Evolutionary conservation across 2,329 filamentous ascomycete genomes (phyloP), one percentile per base, ranked within the genome.

Genomic region (Grosmannia serpens): DNA sequence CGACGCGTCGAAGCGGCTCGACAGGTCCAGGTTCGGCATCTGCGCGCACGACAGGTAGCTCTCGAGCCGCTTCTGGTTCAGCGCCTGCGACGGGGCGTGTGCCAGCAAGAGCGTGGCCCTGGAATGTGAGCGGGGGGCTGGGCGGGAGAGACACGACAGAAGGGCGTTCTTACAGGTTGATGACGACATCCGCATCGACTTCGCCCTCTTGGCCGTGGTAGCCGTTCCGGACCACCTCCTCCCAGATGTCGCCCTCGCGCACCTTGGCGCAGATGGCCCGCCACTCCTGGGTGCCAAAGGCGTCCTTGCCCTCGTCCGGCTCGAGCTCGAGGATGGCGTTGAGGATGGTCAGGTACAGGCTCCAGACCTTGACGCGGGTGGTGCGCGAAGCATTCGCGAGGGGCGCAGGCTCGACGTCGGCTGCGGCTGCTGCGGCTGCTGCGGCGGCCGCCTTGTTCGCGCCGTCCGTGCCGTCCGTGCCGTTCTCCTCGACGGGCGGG

Each of bases 331-430:
- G 78, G 63, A 96, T 87, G 46, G 90, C 88, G 74, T 96, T 96
- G 62, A 97, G 78, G 55, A 96, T 87, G 22, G 91, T 96, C 64
- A 97, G 81, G 70, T 97, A 99, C 67, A 99, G 80, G 71, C 91
- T 96, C 94, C 94, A 99, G 63, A 97, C 87, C 73, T 97, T 99
- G 71, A 96, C 87, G 64, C 91, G 80, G 59, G 89, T 94, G 35
- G 86, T 88, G 64, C 87, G 84, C 49, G 88, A 91, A 57, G 90
- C 90, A 62, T 80, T 83, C 57, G 89, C 86, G 57, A 96, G 84
- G 5, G 91, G 89, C 31, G 90, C 87, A 31, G 82, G 76, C 59
- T 84, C 79, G 41, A 66, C 69, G 24, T 71, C 63, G 35, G 47
- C 27, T 35, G 50, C 53, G n/a, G n/a, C n/a, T n/a, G n/a, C n/a